Evolutionary conservation across 768 basidiomycete species (phyloP), one percentile per base, ranked within the genome.

Genomic region (Leccinum barrowsii): DNA sequence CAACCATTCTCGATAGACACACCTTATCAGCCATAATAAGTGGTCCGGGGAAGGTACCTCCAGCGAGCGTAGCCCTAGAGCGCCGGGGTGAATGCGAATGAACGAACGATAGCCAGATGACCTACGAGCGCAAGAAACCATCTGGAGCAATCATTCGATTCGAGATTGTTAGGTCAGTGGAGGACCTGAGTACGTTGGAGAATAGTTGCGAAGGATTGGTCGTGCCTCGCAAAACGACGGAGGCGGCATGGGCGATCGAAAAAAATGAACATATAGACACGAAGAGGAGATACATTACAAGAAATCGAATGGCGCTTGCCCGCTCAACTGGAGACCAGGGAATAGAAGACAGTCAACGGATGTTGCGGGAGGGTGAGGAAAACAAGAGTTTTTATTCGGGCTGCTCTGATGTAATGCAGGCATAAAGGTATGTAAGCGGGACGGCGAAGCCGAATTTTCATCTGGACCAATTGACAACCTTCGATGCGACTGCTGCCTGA

Each of bases 81-180:
- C 4, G n/a, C n/a, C n/a, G 22, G 19, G 19, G 24, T 62, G 28
- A 60, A 48, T 34, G 22, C 7, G 24, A 40, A 28, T 32, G 19
- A 26, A 8, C 0, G 17, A 13, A 4, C 5, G n/a, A 50, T 12
- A 4, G 1, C 44, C 42, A 42, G 42, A 37, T 8, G 57, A 70
- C 78, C 26, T 49, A 78, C 78, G 76, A 74, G 58, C 81, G 74
- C 52, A 60, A 61, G 59, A 79, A 82, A 19, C 82, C 81, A 73
- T 83, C 83, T 3, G 83, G 82, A 21, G 77, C 60, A 53, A 83
- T 75, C 28, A 61, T 51, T 26, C 61, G 63, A 63, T 81, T 81
- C 5, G 72, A 70, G 32, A 82, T 74, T 15, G 70, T 65, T 5
- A 82, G 24, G 28, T 76, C 68, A 19, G 66, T 57, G 22, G 46